Base-by-base conservation (phyloP, 2,329 filamentous ascomycete genomes). In the Colletotrichum sojae region DNA sequence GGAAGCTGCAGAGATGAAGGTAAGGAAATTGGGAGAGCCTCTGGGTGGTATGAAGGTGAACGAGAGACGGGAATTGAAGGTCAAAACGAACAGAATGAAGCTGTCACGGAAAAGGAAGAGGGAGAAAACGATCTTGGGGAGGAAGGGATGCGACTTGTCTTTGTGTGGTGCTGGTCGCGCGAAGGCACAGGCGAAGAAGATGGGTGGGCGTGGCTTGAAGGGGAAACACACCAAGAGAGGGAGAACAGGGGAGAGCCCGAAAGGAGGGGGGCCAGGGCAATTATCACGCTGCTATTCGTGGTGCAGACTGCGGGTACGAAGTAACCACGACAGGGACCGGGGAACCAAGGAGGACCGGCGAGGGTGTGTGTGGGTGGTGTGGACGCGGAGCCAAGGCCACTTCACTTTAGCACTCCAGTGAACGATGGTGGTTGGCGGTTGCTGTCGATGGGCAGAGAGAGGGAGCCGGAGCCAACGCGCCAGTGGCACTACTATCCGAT, bases 21-120 rank as follows among this genome's bases (percentile, higher is more conserved):
- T 64, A 75, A 49, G 77, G 51, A 56, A 43, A 60, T n/a, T 25
- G 22, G 22, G 22, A 60, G 39, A 46, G 43, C 61, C 49, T 54
- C 25, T 67, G 48, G 10, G 39, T 12, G 22, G 55, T 69, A 66
- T 43, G 43, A 18, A 13, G 62, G 52, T 69, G 66, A 81, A 81
- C 79, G 79, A 81, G 77, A 70, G 80, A 76, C 77, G 71, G 73
- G 78, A 81, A 81, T 75, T 72, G 75, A 81, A 62, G 59, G 67
- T 63, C 57, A 58, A 66, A 62, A 63, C 61, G 66, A 66, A 66
- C 63, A 73, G 48, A 66, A 64, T 56, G 64, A 70, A 64, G 68
- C 64, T 63, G 63, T 70, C 63, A 69, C 68, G 68, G 65, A 70
- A 69, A 64, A 54, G 68, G 55, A 70, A 69, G 68, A 70, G 56